A percentile compares a stretch with the other conserved stretches of the same genome.
These are phyloP conservation scores for Mycosarcoma maydis DNA, from an alignment of 1,284 basidiomycete species.

Conservation along the genomic window DNA sequence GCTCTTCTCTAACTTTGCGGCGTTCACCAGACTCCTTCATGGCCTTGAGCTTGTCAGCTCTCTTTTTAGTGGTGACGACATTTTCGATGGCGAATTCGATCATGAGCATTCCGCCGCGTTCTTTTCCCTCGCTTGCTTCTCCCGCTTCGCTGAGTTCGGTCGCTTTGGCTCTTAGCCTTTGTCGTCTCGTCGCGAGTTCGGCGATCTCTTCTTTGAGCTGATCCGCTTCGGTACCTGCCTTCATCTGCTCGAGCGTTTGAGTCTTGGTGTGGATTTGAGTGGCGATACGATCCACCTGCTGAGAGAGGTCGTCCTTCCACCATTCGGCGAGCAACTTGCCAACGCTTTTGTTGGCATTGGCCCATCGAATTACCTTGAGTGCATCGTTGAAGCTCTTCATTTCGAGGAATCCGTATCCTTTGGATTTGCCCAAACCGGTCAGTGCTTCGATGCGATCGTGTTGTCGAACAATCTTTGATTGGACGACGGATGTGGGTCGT, in stretches of 20 bases:
- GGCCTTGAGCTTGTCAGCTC: conserved; percentile 48
- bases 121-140: conserved; percentile 37
- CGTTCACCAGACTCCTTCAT: conserved; percentile 39
- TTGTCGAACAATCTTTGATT: conserved; percentile 89
- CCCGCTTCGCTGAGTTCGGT: conserved; percentile 42
- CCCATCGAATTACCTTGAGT: conserved; percentile 88
- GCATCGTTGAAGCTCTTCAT: conserved; percentile 87
- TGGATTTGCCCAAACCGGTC: conserved; percentile 84
- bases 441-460: conserved; percentile 85
- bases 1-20: conserved; percentile 25
- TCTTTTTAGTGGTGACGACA: conserved; percentile 58
- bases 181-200: conserved; percentile 44
- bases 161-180: conserved; percentile 48
- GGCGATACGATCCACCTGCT: conserved; percentile 32
- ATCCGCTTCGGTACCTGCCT: conserved; percentile 23
- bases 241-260: conserved; percentile 26
- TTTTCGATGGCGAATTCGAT: conserved; percentile 66
- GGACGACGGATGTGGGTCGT: conserved; percentile 74
- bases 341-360: conserved; percentile 79
- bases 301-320: conserved; percentile 59
- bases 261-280: conserved; percentile 42
- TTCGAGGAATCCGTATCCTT: conserved; percentile 96
- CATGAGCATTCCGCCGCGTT: conserved; percentile 59
- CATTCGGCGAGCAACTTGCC: conserved; percentile 49
- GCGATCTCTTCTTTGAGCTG: conserved; percentile 17